Evolutionary conservation across 129 eudicot species (phyloP), one percentile per base, ranked within the genome.

Genomic region (carrot (Daucus carota)): DNA sequence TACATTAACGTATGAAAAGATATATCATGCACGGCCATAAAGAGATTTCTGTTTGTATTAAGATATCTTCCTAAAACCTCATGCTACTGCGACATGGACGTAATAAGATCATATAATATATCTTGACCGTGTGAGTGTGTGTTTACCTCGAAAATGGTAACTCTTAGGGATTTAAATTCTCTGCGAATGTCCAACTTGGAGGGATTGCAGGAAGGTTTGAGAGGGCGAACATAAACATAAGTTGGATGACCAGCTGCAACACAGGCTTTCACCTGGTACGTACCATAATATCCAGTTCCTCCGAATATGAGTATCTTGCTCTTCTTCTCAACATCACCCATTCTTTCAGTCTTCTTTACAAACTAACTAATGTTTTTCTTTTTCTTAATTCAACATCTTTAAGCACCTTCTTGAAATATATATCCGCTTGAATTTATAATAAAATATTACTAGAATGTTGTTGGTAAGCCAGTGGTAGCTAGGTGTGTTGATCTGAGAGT

Each of bases 201-300:
- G 5, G 77, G 54, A 60, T 81, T n/a, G n/a, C 12, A 43, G 43
- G 54, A 43, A 43, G 75, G 36, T 43, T 72, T 24, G 2, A 62
- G 1, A 0, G 80, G 77, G 41, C 84, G 80, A 54, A 41, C 47
- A 24, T 69, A 81, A 46, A 66, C 80, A 45, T 69, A 76, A 42
- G 84, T 81, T 32, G 80, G 80, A 70, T 81, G 80, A 28, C 57
- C 77, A 12, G 60, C 20, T 36, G 70, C 24, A 18, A 76, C 40
- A 22, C 84, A 70, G 15, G 84, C 84, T 41, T 70, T 63, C 5
- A 75, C 79, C 80, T 70, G 41, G 50, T 81, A 66, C 4, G 34
- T 70, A 6, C 84, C 84, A 62, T 70, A 52, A 36, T 81, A 81
- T 14, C 72, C 72, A 1, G 72, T 67, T 67, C 43, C 72, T 32